phyloP scores from a whole-genome alignment of 2,329 filamentous ascomycete species.

The Talaromyces marneffei region DNA sequence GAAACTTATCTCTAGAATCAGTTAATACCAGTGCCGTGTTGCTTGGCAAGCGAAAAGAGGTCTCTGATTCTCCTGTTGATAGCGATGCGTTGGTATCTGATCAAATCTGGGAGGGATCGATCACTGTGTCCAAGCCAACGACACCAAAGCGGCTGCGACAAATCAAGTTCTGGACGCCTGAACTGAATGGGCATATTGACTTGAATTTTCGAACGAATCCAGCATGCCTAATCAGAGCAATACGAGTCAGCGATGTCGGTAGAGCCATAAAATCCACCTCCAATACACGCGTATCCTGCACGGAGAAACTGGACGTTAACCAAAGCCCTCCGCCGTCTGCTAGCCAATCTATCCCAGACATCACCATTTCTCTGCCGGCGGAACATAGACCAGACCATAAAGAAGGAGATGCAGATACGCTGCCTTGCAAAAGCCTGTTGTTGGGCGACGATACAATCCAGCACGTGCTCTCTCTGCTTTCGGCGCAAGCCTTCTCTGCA shows the following conservation, averaged over 20 bases:
- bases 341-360: background rate
- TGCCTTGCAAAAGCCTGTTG: background rate
- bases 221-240: too few relatives aligned
- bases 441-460: background rate
- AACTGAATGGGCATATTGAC: too few relatives aligned
- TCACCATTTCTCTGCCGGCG: background rate
- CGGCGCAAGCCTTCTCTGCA: background rate
- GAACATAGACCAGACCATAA: too few relatives aligned
- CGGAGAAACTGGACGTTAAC: background rate
- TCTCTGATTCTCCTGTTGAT: background rate
- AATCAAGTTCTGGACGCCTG: too few relatives aligned
- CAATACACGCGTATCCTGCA: background rate
- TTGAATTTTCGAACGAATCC: background rate
- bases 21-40: background rate
- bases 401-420: background rate
- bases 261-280: background rate
- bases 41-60: background rate
- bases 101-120: too few relatives aligned
- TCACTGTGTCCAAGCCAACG: too few relatives aligned
- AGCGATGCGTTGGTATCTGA: background rate
- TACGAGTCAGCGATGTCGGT: background rate
- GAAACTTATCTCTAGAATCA: background rate
- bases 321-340: background rate
- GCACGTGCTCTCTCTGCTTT: background rate
- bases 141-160: too few relatives aligned